Evolutionary conservation across 106 monocot species (phyloP).

Genomic region (Amphibolis antarctica): DNA sequence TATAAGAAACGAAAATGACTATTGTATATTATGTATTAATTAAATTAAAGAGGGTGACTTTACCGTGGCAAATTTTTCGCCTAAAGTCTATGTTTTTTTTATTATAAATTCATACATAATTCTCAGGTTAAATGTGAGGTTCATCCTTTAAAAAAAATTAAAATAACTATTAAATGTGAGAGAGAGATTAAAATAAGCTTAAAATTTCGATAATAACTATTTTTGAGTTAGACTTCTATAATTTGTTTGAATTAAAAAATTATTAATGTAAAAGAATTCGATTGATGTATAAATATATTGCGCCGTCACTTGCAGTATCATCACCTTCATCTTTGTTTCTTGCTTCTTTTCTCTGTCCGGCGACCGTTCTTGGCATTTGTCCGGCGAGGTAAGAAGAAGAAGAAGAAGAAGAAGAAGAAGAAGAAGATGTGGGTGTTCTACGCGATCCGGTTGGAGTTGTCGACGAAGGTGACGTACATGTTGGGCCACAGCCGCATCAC

Average conservation of each 20-base stretch:
- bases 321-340: too few relatives aligned
- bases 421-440: conserved; percentile 7
- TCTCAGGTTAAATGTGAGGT: too few relatives aligned
- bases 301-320: too few relatives aligned
- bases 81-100: too few relatives aligned
- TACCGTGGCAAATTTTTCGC: too few relatives aligned
- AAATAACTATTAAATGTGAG: neutral
- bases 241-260: neutral
- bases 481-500: conserved; percentile 2
- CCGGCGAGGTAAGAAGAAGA: too few relatives aligned
- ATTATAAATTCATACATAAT: neutral
- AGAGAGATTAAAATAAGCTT: neutral
- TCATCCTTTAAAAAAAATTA: neutral
- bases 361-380: too few relatives aligned
- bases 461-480: neutral
- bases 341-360: too few relatives aligned
- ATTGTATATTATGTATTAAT: too few relatives aligned
- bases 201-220: neutral
- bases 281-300: neutral
- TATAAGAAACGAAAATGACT: too few relatives aligned
- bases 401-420: too few relatives aligned
- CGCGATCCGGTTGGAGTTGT: conserved; percentile 5
- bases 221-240: neutral
- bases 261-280: neutral
- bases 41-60: too few relatives aligned